These are phyloP conservation scores for Lentinula guzmanii DNA, from an alignment of 768 basidiomycete genomes.

Conservation along the genomic window DNA sequence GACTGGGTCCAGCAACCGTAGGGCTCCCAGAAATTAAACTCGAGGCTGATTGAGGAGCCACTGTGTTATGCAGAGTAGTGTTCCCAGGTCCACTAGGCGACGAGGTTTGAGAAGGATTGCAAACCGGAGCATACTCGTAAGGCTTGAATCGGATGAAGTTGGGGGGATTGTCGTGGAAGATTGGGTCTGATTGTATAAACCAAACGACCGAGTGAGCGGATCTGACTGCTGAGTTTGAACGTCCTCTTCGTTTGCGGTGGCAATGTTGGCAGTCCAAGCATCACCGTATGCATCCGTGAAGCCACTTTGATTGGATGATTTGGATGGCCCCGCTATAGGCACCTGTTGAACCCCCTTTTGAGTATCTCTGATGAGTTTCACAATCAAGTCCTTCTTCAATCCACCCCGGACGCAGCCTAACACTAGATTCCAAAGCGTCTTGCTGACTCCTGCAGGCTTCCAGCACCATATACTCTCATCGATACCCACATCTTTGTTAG, in stretches of 20 bases:
- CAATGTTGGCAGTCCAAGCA: conserved; percentile 59
- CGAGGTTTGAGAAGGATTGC: not conserved
- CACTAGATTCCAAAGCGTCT: conserved; percentile 70
- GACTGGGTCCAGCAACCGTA: not conserved
- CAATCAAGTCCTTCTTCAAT: conserved; percentile 54
- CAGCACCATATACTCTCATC: conserved; percentile 69
- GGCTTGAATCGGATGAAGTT: not conserved
- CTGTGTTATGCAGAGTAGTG: not conserved
- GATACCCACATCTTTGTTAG: conserved; percentile 51
- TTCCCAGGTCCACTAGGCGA: not conserved
- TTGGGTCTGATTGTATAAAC: not conserved
- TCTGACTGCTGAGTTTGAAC: not conserved
- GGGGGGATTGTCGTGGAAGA: not conserved
- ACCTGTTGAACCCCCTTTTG: conserved; percentile 44
- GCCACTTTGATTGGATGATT: conserved; percentile 16
- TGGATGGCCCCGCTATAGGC: conserved; percentile 9
- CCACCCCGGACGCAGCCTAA: conserved; percentile 52
- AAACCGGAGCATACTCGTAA: not conserved
- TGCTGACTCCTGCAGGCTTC: conserved; percentile 69
- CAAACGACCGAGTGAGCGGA: not conserved
- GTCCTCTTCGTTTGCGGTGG: conserved; percentile 9
- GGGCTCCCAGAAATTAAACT: not conserved
- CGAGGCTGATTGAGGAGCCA: not conserved
- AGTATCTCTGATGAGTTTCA: conserved; percentile 52
- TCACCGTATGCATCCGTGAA: conserved; percentile 49